Conservation (phyloP, 148 eudicot genomes). For the Nepenthes gracilis region DNA sequence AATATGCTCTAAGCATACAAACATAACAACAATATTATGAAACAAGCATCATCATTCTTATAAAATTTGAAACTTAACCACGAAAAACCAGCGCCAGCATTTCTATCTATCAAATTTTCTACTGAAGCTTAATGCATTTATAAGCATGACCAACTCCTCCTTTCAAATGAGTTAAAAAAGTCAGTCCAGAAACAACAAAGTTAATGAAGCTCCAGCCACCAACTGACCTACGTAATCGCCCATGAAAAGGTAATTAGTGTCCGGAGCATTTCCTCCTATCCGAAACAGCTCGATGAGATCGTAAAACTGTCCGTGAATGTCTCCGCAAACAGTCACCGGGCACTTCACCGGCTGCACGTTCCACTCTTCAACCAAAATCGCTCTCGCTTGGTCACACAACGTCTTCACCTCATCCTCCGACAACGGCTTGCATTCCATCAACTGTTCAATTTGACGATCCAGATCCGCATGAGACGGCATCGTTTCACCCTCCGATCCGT, state of each 20-base stretch:
- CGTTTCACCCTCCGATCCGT: slow-evolving; percentile 5
- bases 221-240: slow-evolving; percentile 44
- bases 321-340: slow-evolving; percentile 43
- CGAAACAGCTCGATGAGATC: slow-evolving; percentile 39
- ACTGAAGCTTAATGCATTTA: no score
- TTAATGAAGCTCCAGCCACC: neutral
- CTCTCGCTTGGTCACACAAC: slow-evolving; percentile 36
- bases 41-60: no score
- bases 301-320: slow-evolving; percentile 41
- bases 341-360: slow-evolving; percentile 47
- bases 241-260: slow-evolving; percentile 44
- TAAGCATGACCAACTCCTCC: neutral
- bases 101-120: no score
- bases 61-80: no score
- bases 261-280: slow-evolving; percentile 38
- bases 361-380: slow-evolving; percentile 33
- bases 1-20: no score
- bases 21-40: no score
- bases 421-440: slow-evolving; percentile 44
- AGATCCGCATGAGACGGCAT: slow-evolving; percentile 26
- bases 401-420: slow-evolving; percentile 34
- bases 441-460: slow-evolving; percentile 37
- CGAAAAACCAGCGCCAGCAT: no score
- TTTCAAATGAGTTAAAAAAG: neutral
- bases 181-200: neutral